These are phyloP conservation scores for Solioccasus polychromus DNA, from an alignment of 768 basidiomycete genomes.

Conservation along the genomic window DNA sequence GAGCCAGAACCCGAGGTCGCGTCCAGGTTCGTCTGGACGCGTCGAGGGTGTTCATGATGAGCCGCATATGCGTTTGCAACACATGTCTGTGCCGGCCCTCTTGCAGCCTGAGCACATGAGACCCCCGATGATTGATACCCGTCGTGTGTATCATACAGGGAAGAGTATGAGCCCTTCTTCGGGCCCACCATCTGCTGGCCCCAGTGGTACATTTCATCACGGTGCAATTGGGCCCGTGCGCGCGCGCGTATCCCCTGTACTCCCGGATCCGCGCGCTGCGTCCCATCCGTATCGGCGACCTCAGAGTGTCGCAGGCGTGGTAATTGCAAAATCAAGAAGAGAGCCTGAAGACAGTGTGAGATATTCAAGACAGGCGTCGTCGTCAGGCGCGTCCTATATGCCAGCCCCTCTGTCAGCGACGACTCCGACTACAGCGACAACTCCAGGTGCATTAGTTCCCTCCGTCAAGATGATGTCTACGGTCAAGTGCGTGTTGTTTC, in stretches of 20 bases:
- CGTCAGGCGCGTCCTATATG: constrained; percentile 5
- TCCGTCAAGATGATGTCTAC: constrained; percentile 12
- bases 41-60: constrained; percentile 22
- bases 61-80: constrained; percentile 23
- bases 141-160: constrained; percentile 24
- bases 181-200: constrained; percentile 29
- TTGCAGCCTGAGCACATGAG: constrained; percentile 31
- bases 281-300: constrained; percentile 31
- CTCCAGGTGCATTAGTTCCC: too few relatives aligned
- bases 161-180: constrained; percentile 31
- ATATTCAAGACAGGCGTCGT: constrained; percentile 19
- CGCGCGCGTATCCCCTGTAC: constrained; percentile 26
- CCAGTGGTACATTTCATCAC: constrained; percentile 12
- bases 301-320: constrained; percentile 26
- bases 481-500: constrained; percentile 21
- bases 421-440: neutral
- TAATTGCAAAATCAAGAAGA: constrained; percentile 26
- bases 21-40: constrained; percentile 16
- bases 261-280: constrained; percentile 14
- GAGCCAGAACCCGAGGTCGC: constrained; percentile 25
- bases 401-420: constrained; percentile 10
- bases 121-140: constrained; percentile 34
- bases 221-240: constrained; percentile 24
- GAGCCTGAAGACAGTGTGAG: constrained; percentile 33
- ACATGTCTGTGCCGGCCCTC: constrained; percentile 17